phyloP scores from a whole-genome alignment of 2,329 filamentous ascomycete genomes.

The Aspergillus persii region DNA sequence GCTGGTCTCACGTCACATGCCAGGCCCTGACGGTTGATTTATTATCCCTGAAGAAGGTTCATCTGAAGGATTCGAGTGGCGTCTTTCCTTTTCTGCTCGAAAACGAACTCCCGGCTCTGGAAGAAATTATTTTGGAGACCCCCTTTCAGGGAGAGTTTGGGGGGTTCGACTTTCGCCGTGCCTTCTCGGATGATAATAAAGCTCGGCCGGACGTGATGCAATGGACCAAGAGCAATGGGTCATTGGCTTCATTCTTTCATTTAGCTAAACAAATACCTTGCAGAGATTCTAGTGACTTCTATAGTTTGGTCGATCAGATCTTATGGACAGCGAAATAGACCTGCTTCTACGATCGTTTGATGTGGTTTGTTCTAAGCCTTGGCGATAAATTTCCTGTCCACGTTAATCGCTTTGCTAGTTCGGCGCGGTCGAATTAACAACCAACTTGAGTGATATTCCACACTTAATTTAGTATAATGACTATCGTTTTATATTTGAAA shows the following conservation, averaged over 20 bases:
- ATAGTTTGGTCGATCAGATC: no score
- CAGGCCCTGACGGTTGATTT: background rate
- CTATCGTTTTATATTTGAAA: no score
- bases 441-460: no score
- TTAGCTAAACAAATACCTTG: background rate
- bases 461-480: no score
- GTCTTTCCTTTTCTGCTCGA: background rate
- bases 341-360: no score
- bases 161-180: background rate
- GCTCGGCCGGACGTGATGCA: background rate
- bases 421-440: no score
- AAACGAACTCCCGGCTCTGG: background rate
- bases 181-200: background rate
- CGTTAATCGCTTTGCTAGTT: no score
- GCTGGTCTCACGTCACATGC: background rate
- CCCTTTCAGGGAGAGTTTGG: background rate
- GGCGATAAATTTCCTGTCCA: no score
- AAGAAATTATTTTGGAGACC: slow-evolving; percentile 1
- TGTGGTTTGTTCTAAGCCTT: no score
- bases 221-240: slow-evolving; percentile 1
- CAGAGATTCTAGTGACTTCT: no score
- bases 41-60: slow-evolving; percentile 1
- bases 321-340: no score
- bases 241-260: background rate
- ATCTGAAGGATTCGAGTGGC: slow-evolving; percentile 1